phyloP scores from a whole-genome alignment of 352 stramenopile genomes.

The Lagenidium giganteum region DNA sequence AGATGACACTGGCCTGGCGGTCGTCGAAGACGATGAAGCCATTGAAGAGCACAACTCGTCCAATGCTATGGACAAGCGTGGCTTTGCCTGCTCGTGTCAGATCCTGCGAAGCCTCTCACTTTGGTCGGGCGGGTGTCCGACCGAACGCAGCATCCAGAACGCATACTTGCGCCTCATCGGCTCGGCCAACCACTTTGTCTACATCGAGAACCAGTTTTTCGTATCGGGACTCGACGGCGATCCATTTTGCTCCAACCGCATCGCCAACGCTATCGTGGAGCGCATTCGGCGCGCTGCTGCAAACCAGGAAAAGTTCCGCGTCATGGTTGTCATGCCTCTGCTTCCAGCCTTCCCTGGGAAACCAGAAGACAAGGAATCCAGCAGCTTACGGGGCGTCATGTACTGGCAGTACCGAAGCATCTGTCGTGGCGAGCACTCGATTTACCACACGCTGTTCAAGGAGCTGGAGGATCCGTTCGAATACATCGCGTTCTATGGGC shows the following conservation, averaged over 20 bases:
- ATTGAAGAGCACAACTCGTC: conserved; percentile 16
- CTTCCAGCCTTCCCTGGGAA: conserved; percentile 80
- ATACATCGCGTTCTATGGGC: conserved; percentile 84
- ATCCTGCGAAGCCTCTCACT: conserved; percentile 77
- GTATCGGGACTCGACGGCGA: conserved; percentile 85
- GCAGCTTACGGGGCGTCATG: conserved; percentile 81
- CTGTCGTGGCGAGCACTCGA: conserved; percentile 72
- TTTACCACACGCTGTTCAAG: conserved; percentile 77
- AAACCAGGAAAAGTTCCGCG: conserved; percentile 82
- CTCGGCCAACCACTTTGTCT: conserved; percentile 85
- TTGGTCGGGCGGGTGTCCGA: conserved; percentile 72
- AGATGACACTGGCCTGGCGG: too few relatives aligned
- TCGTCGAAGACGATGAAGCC: not conserved
- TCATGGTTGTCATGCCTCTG: conserved; percentile 83
- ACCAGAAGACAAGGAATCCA: conserved; percentile 72
- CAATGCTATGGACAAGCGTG: conserved; percentile 23
- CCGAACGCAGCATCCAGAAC: conserved; percentile 87
- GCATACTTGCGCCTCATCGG: conserved; percentile 88
- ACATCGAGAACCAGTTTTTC: conserved; percentile 93
- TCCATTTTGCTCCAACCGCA: conserved; percentile 70
- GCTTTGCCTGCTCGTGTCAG: conserved; percentile 50
- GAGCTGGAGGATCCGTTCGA: conserved; percentile 81
- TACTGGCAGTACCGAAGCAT: conserved; percentile 88
- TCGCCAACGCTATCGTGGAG: conserved; percentile 74
- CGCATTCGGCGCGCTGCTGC: conserved; percentile 66